Evolutionary conservation across 2,329 filamentous ascomycete species (phyloP), one percentile per base, ranked within the genome.

Genomic region (Phaeosphaeria sp.): DNA sequence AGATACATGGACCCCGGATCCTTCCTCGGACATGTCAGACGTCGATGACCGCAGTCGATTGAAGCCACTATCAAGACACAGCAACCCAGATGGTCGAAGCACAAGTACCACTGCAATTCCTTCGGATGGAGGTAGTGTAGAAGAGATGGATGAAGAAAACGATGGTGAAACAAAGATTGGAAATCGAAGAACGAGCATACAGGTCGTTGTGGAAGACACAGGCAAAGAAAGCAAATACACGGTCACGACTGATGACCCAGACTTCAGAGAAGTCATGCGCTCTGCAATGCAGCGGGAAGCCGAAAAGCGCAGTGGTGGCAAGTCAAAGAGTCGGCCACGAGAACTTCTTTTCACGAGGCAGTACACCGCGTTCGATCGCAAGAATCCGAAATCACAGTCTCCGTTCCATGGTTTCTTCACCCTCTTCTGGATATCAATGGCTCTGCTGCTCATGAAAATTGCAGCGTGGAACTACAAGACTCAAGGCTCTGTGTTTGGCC

Each of bases 351-450:
- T 93, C 71, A 92, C 89, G 0, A 82, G 85, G 22, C 87, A 89
- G 59, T 90, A 92, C 67, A 90, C 89, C 6, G 84, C 88, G 0
- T 93, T 93, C 72, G 90, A 93, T 74, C 83, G 88, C 11, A 87
- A 90, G 63, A 93, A 92, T 68, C 82, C 84, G 5, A 79, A 79
- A 1, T 85, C 85, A 3, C 87, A 88, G 48, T 91, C 87, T 43
- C 88, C 88, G 0, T 93, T 93, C 67, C 87, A 90, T 71, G 91
- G 91, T 27, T 93, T 93, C 78, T 93, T 91, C 69, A 90, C 88
- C 0, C 80, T 94, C 0, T 92, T 50, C 17, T 93, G 91, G 90
- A 83, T 92, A 47, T 83, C 84, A 9, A 87, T 92, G 60, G 83
- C 84, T 6, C 73, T 93, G 44, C 83, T 90, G 65, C 84, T 92